These are phyloP conservation scores for Pluteus cervinus DNA, from an alignment of 768 basidiomycete species.

Conservation along the genomic window DNA sequence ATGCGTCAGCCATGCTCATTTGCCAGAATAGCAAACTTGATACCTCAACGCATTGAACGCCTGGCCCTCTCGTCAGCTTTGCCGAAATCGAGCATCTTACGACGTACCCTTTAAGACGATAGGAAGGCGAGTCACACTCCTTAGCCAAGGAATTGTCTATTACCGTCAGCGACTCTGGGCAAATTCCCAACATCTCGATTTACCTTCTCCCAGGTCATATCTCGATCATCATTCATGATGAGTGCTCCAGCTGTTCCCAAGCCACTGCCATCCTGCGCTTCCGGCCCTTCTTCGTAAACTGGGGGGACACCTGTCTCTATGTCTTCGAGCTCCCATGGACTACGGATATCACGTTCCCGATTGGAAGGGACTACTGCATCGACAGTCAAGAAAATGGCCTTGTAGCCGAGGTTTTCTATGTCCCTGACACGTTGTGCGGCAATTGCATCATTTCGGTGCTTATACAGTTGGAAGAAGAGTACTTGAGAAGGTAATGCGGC, in stretches of 20 bases:
- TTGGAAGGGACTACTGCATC: constrained; percentile 84
- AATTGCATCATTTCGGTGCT: constrained; percentile 59
- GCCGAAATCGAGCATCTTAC: neutral
- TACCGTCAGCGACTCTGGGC: constrained; percentile 1
- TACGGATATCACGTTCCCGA: constrained; percentile 67
- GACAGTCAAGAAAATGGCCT: constrained; percentile 87
- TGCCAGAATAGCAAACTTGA: no score
- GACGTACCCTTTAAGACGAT: constrained; percentile 66
- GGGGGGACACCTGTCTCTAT: constrained; percentile 35
- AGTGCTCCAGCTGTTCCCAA: constrained; percentile 66
- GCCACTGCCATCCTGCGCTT: constrained; percentile 23
- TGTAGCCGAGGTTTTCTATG: constrained; percentile 70
- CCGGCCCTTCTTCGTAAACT: constrained; percentile 27
- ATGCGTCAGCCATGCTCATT: no score
- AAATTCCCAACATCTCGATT: constrained; percentile 7
- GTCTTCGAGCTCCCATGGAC: constrained; percentile 52
- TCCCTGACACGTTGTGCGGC: constrained; percentile 69
- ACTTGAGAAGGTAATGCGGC: constrained; percentile 50
- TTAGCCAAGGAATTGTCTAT: constrained; percentile 74
- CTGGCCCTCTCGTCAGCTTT: constrained; percentile 23
- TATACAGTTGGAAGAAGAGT: constrained; percentile 84
- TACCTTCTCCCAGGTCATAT: constrained; percentile 77
- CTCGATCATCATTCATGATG: constrained; percentile 57
- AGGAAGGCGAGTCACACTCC: constrained; percentile 62
- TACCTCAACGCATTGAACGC: constrained; percentile 72